phyloP scores from a whole-genome alignment of 176 grass and related monocot genomes.

The Pontederia crassipes region DNA sequence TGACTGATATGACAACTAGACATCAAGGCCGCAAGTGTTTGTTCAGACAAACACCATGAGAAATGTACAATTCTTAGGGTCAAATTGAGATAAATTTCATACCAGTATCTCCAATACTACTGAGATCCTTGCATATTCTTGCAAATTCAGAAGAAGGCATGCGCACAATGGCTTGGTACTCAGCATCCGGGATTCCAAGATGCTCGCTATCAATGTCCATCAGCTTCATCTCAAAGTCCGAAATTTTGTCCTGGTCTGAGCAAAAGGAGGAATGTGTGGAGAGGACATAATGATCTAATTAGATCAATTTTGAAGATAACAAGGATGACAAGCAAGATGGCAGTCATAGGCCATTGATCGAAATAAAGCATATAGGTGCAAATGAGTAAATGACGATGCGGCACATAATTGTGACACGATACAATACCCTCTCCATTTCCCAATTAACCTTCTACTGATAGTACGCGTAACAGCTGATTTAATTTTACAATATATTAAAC shows the following conservation, averaged over 20 bases:
- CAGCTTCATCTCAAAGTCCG: constrained; percentile 34
- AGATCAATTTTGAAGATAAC: neutral
- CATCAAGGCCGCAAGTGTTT: neutral
- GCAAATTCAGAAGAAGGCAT: constrained; percentile 26
- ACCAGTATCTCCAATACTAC: constrained; percentile 39
- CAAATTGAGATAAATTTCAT: neutral
- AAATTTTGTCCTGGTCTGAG: constrained; percentile 27
- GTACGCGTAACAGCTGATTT: too few species aligned
- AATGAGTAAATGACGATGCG: too few species aligned
- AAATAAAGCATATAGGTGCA: too few species aligned
- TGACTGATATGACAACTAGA: constrained; percentile 30
- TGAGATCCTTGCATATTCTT: constrained; percentile 36
- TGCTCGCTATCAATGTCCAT: constrained; percentile 42
- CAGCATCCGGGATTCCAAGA: constrained; percentile 29
- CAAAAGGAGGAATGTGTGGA: neutral
- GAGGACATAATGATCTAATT: neutral
- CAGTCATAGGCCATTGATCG: too few species aligned
- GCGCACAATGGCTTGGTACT: constrained; percentile 20
- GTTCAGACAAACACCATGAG: neutral
- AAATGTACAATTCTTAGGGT: neutral
- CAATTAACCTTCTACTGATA: too few species aligned
- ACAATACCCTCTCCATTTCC: too few species aligned
- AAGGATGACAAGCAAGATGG: too few species aligned
- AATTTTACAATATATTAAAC: too few species aligned
- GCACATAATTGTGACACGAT: too few species aligned